These are phyloP conservation scores for Leucogyrophana mollusca DNA, from an alignment of 768 basidiomycete genomes.

Conservation along the genomic window DNA sequence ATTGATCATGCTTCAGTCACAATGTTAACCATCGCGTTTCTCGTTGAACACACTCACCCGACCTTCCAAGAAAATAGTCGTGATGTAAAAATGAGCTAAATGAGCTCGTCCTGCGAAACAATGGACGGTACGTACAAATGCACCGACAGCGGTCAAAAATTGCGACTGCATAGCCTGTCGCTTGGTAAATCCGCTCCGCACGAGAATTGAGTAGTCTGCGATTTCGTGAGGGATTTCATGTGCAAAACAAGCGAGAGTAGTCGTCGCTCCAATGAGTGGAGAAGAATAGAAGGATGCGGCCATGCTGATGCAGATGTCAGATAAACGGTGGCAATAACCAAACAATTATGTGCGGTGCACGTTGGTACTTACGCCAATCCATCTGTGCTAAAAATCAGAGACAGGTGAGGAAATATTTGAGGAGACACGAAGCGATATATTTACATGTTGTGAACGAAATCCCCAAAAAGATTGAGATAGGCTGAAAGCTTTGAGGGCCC, in stretches of 20 bases:
- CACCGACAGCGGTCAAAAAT: constrained; percentile 88
- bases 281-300: constrained; percentile 97
- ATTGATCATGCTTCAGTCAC: constrained; percentile 3
- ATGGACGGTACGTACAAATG: no score
- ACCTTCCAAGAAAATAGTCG: no score
- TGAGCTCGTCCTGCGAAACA: no score
- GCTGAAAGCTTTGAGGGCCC: constrained; percentile 84
- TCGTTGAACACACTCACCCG: no score
- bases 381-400: constrained; percentile 63
- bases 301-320: constrained; percentile 52
- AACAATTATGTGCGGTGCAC: constrained; percentile 5
- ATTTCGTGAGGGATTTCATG: constrained; percentile 97
- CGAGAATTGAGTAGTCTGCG: constrained; percentile 93
- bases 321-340: constrained; percentile 2
- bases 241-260: constrained; percentile 92
- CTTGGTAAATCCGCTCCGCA: constrained; percentile 89
- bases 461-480: constrained; percentile 90
- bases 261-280: constrained; percentile 89
- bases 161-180: constrained; percentile 91
- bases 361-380: constrained; percentile 73
- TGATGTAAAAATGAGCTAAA: constrained; percentile 10
- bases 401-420: constrained; percentile 13
- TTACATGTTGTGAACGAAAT: constrained; percentile 93
- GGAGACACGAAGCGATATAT: constrained; percentile 20
- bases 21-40: constrained; percentile 6